Evolutionary conservation across 345 rosid genomes (phyloP).

Genomic region (Isatis tinctoria): DNA sequence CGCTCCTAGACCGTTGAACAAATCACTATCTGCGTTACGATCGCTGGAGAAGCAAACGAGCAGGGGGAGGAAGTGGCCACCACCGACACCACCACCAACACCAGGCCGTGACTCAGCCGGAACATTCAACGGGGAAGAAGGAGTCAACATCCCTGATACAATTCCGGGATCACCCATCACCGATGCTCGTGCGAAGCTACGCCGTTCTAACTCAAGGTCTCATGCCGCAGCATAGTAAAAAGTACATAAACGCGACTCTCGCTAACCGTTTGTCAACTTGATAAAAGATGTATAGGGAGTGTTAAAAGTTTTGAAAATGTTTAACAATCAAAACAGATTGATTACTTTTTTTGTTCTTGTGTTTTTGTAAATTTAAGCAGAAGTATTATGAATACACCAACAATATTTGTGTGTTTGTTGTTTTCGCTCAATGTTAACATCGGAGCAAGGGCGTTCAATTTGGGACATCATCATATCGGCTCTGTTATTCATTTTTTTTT

Average conservation of each 20-base stretch:
- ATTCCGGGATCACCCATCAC: slow-evolving; percentile 27
- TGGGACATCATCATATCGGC: no score
- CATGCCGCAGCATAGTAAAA: slow-evolving; percentile 23
- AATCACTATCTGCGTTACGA: slow-evolving; percentile 9
- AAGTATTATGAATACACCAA: slow-evolving; percentile 20
- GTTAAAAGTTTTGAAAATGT: slow-evolving; percentile 18
- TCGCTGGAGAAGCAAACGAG: slow-evolving; percentile 30
- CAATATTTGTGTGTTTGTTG: background rate
- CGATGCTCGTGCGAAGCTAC: slow-evolving; percentile 44
- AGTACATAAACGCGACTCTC: slow-evolving; percentile 24
- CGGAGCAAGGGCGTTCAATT: background rate
- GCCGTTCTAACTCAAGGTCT: slow-evolving; percentile 37
- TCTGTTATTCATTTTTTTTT: no score
- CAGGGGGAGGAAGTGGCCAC: slow-evolving; percentile 35
- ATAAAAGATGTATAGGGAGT: slow-evolving; percentile 5
- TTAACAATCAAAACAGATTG: background rate
- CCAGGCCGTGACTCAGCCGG: slow-evolving; percentile 30
- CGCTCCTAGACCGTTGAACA: slow-evolving; percentile 23
- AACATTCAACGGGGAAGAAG: slow-evolving; percentile 23
- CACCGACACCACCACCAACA: slow-evolving; percentile 29
- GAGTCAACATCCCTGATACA: slow-evolving; percentile 20
- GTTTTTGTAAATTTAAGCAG: slow-evolving; percentile 31
- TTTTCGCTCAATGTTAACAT: background rate
- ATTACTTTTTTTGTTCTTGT: background rate
- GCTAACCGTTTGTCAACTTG: background rate